phyloP scores from a whole-genome alignment of 140 eudicot genomes.

The Senecio squalidus region DNA sequence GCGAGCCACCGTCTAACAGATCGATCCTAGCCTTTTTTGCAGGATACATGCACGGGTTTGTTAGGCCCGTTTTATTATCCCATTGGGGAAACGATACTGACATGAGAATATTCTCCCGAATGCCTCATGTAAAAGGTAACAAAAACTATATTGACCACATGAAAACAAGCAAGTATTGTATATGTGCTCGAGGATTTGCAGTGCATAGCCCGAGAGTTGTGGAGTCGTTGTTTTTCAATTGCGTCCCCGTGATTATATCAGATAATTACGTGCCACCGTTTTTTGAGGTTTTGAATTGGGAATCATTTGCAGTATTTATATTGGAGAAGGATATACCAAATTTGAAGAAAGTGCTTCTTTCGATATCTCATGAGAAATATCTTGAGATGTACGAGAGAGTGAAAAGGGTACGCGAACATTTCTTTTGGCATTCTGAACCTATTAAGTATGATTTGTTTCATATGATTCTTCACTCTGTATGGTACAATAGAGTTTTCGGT shows the following conservation, averaged over 20 bases:
- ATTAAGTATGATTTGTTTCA: conserved; percentile 68
- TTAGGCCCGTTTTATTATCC: conserved; percentile 47
- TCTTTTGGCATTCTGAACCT: conserved; percentile 64
- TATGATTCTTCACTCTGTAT: conserved; percentile 73
- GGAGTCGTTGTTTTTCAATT: conserved; percentile 56
- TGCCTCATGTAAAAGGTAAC: conserved; percentile 53
- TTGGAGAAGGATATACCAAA: conserved; percentile 67
- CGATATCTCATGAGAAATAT: conserved; percentile 47
- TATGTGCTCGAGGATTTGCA: conserved; percentile 76
- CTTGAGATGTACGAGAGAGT: conserved; percentile 62
- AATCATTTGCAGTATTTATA: conserved; percentile 54
- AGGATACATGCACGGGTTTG: conserved; percentile 77
- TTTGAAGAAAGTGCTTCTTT: conserved; percentile 48
- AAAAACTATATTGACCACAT: conserved; percentile 52
- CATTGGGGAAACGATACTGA: conserved; percentile 77
- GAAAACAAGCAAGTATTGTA: conserved; percentile 78
- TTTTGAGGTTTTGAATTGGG: conserved; percentile 67
- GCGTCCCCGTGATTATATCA: conserved; percentile 71
- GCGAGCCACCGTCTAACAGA: conserved; percentile 49
- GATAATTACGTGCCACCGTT: conserved; percentile 82
- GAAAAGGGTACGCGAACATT: conserved; percentile 46
- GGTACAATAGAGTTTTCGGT: conserved; percentile 61
- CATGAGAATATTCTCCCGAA: conserved; percentile 46
- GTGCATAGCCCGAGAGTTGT: conserved; percentile 79
- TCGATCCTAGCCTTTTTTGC: conserved; percentile 75